A percentile compares a stretch with the other conserved stretches of the same genome.
Conservation (phyloP, 495 filamentous ascomycete species). For the Gamarada debralockiae region DNA sequence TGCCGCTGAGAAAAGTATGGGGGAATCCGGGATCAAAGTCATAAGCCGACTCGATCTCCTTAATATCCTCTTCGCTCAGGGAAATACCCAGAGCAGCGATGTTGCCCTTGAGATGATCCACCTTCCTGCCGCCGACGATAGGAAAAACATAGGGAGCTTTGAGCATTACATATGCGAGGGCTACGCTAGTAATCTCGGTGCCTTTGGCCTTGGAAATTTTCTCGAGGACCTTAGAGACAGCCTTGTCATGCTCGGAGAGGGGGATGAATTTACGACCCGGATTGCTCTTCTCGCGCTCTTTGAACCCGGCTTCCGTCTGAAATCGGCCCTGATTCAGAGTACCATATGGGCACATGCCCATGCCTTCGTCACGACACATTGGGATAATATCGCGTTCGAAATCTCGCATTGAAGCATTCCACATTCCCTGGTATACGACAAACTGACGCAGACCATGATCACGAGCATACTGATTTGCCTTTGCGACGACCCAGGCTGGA, state of each 20-base stretch:
- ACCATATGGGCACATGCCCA: constrained; percentile 57
- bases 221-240: constrained; percentile 40
- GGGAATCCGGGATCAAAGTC: constrained; percentile 54
- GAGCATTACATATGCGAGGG: constrained; percentile 50
- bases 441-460: constrained; percentile 59
- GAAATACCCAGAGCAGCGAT: constrained; percentile 53
- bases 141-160: constrained; percentile 51
- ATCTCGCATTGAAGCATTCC: constrained; percentile 50
- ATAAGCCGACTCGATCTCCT: constrained; percentile 47
- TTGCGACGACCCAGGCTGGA: constrained; percentile 60
- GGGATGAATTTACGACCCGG: constrained; percentile 31
- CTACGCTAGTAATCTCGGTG: constrained; percentile 38
- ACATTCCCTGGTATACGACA: constrained; percentile 60
- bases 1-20: constrained; percentile 36
- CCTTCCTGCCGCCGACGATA: constrained; percentile 53
- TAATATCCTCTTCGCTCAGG: constrained; percentile 52
- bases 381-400: constrained; percentile 56
- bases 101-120: constrained; percentile 62
- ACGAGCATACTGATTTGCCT: constrained; percentile 57
- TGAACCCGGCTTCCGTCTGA: constrained; percentile 37
- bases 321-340: constrained; percentile 51
- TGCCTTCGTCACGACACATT: constrained; percentile 51
- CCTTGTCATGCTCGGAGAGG: constrained; percentile 32
- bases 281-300: constrained; percentile 30
- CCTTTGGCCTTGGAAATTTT: constrained; percentile 48